A percentile compares a stretch with the other conserved stretches of the same genome.
Conservation (phyloP, 2,329 filamentous ascomycete species). For the Colletotrichum sp. region DNA sequence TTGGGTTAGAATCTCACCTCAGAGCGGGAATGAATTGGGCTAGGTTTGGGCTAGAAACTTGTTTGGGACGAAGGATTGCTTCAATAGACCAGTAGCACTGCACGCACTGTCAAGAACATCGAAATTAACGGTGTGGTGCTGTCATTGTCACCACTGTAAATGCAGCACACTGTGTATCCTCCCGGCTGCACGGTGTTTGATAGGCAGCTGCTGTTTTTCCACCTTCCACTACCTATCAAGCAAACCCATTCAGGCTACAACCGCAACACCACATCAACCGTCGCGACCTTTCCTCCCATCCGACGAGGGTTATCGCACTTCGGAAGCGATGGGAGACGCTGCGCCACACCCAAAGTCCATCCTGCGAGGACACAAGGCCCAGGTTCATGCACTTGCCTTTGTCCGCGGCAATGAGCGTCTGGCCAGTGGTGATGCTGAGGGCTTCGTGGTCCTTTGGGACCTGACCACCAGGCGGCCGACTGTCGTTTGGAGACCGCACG, state of each 20-base stretch:
- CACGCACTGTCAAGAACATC: not conserved
- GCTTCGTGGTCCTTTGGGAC: slow-evolving; percentile 88
- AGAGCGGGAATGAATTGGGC: not conserved
- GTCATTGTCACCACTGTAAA: not conserved
- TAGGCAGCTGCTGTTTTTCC: not conserved
- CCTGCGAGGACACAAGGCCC: slow-evolving; percentile 82
- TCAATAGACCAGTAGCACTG: not conserved
- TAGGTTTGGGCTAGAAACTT: not conserved
- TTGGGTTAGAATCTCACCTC: not conserved
- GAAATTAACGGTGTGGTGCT: not conserved
- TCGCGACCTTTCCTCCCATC: not conserved
- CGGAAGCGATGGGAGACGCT: slow-evolving; percentile 27
- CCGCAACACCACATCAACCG: not conserved
- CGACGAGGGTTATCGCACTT: not conserved
- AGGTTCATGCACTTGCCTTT: slow-evolving; percentile 80
- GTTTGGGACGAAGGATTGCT: not conserved
- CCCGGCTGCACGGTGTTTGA: not conserved
- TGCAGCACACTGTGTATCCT: not conserved
- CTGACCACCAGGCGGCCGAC: slow-evolving; percentile 79
- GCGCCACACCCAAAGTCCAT: slow-evolving; percentile 62
- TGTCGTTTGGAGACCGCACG: slow-evolving; percentile 87
- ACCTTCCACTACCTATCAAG: not conserved
- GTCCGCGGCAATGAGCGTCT: slow-evolving; percentile 76
- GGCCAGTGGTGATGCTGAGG: slow-evolving; percentile 86
- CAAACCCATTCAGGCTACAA: not conserved